These are phyloP conservation scores for Lentinula sp. DNA, from an alignment of 768 basidiomycete genomes.

Conservation along the genomic window DNA sequence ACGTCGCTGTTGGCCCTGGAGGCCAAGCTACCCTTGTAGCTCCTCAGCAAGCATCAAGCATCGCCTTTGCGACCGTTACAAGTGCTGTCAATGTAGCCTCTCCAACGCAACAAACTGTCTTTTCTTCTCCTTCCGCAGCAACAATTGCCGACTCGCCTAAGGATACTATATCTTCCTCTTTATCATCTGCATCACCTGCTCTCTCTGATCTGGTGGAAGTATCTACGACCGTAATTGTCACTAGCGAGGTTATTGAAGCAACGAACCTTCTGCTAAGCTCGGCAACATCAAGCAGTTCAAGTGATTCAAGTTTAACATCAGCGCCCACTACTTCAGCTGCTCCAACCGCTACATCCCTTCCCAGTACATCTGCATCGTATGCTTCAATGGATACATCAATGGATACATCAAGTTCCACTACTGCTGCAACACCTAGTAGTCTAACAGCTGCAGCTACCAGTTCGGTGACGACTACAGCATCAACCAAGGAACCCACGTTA, in stretches of 20 bases:
- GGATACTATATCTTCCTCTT: background rate
- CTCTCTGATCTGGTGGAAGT: background rate
- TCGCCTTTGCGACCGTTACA: background rate
- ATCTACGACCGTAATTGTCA: background rate
- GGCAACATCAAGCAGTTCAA: background rate
- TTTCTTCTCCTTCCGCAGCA: background rate
- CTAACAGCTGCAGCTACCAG: background rate
- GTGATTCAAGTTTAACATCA: background rate
- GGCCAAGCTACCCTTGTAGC: background rate
- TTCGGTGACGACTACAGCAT: background rate
- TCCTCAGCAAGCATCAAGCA: background rate
- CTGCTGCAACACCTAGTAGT: background rate
- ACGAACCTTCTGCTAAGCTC: background rate
- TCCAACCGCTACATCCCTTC: background rate
- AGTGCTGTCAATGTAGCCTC: background rate
- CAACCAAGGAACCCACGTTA: conserved; percentile 24
- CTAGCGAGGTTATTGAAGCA: background rate
- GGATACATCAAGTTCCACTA: background rate
- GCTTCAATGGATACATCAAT: background rate
- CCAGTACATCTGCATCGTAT: background rate
- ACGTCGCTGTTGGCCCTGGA: conserved; percentile 3
- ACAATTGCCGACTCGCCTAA: background rate
- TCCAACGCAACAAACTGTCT: background rate
- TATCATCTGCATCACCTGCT: background rate
- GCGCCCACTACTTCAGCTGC: background rate